Percentiles rank a stretch among this genome's conserved stretches.
Evolutionary conservation across 2,329 filamentous ascomycete genomes (phyloP).

Genomic region (Pseudohalonectria lignicola): DNA sequence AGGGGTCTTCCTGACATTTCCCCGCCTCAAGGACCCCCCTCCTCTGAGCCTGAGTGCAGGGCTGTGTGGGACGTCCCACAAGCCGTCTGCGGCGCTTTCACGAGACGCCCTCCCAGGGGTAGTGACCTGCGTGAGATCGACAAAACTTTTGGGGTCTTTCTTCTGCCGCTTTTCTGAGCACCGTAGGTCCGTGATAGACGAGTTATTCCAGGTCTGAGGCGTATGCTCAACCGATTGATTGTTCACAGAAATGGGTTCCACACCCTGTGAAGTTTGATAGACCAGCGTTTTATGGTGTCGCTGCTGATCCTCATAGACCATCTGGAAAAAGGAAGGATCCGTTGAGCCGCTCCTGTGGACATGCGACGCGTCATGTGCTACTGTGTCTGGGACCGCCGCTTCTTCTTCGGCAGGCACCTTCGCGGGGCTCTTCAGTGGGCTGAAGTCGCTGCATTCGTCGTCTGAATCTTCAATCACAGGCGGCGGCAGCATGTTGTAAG

Average conservation of each 20-base stretch:
- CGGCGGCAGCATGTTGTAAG: slow-evolving; percentile 11
- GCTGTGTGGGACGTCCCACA: slow-evolving; percentile 35
- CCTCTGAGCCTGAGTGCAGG: slow-evolving; percentile 10
- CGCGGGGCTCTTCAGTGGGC: slow-evolving; percentile 9
- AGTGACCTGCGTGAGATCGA: slow-evolving; percentile 20
- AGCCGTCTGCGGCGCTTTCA: slow-evolving; percentile 13
- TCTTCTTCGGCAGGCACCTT: neutral
- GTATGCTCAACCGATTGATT: too few relatives aligned
- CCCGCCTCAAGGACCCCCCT: neutral
- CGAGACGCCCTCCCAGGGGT: slow-evolving; percentile 16
- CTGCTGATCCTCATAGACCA: slow-evolving; percentile 35
- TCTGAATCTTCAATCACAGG: slow-evolving; percentile 20
- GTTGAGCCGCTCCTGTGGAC: slow-evolving; percentile 25
- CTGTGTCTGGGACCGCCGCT: neutral
- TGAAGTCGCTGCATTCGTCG: slow-evolving; percentile 17
- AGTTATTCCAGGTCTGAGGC: slow-evolving; percentile 4
- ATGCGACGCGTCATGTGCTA: slow-evolving; percentile 2
- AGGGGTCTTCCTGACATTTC: neutral
- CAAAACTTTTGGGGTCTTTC: slow-evolving; percentile 6
- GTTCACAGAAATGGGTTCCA: too few relatives aligned
- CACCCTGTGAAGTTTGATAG: neutral
- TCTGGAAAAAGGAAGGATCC: slow-evolving; percentile 34
- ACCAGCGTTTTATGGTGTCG: slow-evolving; percentile 13
- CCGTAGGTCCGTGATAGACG: slow-evolving; percentile 16
- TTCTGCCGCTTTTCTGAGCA: slow-evolving; percentile 7